Conservation (phyloP, 2,329 filamentous ascomycete species). For the Tolypocladium pustulatum region DNA sequence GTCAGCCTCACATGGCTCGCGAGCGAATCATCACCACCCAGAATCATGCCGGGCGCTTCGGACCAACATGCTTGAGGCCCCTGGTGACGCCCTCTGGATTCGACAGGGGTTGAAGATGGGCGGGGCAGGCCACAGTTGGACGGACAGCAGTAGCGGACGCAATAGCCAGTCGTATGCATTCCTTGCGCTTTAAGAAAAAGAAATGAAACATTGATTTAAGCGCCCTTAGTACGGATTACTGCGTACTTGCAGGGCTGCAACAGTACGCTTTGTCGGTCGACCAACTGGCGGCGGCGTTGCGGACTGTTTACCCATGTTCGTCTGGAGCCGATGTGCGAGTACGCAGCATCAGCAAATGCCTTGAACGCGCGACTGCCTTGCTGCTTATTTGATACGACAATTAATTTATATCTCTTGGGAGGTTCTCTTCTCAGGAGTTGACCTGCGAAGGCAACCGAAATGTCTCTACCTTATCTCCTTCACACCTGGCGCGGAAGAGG, state of each 20-base stretch:
- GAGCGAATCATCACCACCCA: neutral
- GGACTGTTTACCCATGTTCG: neutral
- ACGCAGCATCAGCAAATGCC: neutral
- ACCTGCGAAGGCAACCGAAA: no score
- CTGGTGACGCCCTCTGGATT: neutral
- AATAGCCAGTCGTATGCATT: neutral
- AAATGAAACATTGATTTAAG: no score
- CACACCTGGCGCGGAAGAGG: no score
- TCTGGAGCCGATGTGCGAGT: no score
- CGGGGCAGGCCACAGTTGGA: neutral
- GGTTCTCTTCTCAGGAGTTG: no score
- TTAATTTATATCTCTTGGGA: no score
- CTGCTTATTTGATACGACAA: neutral
- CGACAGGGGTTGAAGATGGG: neutral
- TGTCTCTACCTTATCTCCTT: no score
- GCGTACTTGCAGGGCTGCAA: neutral
- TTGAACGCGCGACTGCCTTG: neutral
- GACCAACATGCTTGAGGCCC: neutral
- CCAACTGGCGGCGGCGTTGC: neutral
- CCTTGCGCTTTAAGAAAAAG: no score
- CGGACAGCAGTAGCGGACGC: neutral
- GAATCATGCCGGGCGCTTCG: neutral
- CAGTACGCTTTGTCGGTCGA: neutral
- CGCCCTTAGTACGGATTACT: no score
- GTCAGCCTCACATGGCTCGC: neutral